phyloP scores from a whole-genome alignment of 2,329 filamentous ascomycete genomes.

The Zopfia rhizophila region DNA sequence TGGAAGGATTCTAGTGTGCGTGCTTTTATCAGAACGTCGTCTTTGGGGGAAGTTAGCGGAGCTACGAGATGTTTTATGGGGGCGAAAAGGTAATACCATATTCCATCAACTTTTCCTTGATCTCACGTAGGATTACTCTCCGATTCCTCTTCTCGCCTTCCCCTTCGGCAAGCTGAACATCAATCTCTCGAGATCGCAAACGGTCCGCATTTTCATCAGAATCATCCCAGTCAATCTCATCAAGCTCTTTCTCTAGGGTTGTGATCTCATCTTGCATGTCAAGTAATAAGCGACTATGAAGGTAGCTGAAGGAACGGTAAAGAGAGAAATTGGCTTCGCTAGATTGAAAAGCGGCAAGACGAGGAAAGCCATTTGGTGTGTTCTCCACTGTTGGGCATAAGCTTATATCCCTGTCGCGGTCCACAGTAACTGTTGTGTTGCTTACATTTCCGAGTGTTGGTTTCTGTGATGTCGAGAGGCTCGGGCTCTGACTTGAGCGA shows the following conservation, averaged over 20 bases:
- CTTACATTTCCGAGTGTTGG: constrained; percentile 45
- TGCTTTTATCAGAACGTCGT: constrained; percentile 54
- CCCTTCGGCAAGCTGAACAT: constrained; percentile 25
- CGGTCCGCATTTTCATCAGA: constrained; percentile 34
- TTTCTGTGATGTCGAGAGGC: constrained; percentile 42
- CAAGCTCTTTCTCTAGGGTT: constrained; percentile 49
- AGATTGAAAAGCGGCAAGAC: constrained; percentile 52
- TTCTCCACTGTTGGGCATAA: constrained; percentile 42
- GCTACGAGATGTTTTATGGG: neutral
- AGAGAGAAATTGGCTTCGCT: constrained; percentile 53
- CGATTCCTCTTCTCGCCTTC: constrained; percentile 34
- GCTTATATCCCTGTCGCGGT: neutral
- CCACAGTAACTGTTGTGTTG: neutral
- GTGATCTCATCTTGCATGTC: constrained; percentile 53
- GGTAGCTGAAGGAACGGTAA: constrained; percentile 52
- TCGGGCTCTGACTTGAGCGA: constrained; percentile 45
- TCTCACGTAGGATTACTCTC: constrained; percentile 41
- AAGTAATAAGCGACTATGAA: constrained; percentile 52
- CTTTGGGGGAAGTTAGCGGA: constrained; percentile 25
- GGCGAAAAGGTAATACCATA: constrained; percentile 36
- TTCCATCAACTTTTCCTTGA: constrained; percentile 45
- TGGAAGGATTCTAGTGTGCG: constrained; percentile 50
- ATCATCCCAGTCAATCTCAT: constrained; percentile 46
- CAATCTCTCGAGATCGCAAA: constrained; percentile 38
- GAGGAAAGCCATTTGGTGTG: constrained; percentile 51